A percentile compares a stretch with the other conserved stretches of the same genome.
Evolutionary conservation across 1,284 basidiomycete genomes (phyloP).

Genomic region (Testicularia cyperi): DNA sequence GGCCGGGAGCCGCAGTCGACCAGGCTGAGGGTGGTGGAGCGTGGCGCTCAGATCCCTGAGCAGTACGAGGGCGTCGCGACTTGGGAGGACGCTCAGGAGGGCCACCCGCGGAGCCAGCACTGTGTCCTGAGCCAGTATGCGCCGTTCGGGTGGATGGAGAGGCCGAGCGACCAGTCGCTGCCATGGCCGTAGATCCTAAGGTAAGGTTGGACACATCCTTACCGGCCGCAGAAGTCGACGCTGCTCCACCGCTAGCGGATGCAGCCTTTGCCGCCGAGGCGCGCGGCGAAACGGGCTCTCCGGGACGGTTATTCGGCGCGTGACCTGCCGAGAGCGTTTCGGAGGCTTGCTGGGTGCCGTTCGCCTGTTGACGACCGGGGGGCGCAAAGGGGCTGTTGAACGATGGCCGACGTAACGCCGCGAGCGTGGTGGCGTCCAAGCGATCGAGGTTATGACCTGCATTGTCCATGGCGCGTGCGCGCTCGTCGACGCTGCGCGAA

Average conservation of each 20-base stretch:
- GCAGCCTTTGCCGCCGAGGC: slow-evolving; percentile 10
- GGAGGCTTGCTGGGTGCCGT: too few relatives aligned
- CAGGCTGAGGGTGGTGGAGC: slow-evolving; percentile 27
- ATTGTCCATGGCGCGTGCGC: slow-evolving; percentile 16
- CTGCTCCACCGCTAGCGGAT: not conserved
- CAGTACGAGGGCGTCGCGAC: slow-evolving; percentile 36
- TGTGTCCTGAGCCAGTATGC: too few relatives aligned
- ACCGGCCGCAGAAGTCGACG: slow-evolving; percentile 6
- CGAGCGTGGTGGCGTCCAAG: slow-evolving; percentile 1
- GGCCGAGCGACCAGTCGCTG: too few relatives aligned
- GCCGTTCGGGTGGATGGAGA: too few relatives aligned
- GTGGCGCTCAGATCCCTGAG: slow-evolving; percentile 39
- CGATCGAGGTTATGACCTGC: not conserved
- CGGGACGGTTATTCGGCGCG: too few relatives aligned
- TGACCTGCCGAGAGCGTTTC: too few relatives aligned
- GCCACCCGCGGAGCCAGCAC: too few relatives aligned
- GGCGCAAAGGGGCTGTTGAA: slow-evolving; percentile 33
- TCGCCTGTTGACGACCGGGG: not conserved
- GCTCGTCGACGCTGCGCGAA: slow-evolving; percentile 17
- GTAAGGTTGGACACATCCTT: too few relatives aligned
- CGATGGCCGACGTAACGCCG: slow-evolving; percentile 14
- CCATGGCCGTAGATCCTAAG: too few relatives aligned
- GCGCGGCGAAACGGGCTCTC: slow-evolving; percentile 28
- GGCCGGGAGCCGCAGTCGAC: slow-evolving; percentile 3
- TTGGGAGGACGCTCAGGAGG: slow-evolving; percentile 13